A percentile compares a stretch with the other conserved stretches of the same genome.
phyloP scores from a whole-genome alignment of 1,139 yeast species.

The Yamadazyma epiphylla region DNA sequence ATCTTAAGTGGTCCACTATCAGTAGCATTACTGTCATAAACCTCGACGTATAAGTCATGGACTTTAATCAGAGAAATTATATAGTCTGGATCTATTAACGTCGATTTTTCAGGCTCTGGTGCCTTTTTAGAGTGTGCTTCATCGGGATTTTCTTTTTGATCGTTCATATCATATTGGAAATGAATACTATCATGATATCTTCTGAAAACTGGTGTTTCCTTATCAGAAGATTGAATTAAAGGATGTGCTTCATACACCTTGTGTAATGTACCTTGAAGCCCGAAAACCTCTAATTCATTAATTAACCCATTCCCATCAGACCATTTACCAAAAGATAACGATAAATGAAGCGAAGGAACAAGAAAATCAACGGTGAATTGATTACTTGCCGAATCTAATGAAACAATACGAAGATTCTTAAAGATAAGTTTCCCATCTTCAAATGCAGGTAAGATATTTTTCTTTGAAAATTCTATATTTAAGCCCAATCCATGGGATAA shows the following conservation, averaged over 20 bases:
- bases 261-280: slow-evolving; percentile 58
- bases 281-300: slow-evolving; percentile 57
- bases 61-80: slow-evolving; percentile 49
- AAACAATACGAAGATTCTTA: slow-evolving; percentile 43
- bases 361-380: slow-evolving; percentile 32
- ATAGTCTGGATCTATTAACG: slow-evolving; percentile 34
- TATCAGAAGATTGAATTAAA: slow-evolving; percentile 22
- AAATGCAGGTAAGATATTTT: slow-evolving; percentile 41
- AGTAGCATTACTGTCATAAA: slow-evolving; percentile 24
- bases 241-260: no score
- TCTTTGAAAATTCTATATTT: slow-evolving; percentile 32
- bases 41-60: slow-evolving; percentile 51
- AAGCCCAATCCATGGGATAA: slow-evolving; percentile 40
- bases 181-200: slow-evolving; percentile 26
- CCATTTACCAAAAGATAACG: slow-evolving; percentile 68
- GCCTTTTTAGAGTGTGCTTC: slow-evolving; percentile 8
- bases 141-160: slow-evolving; percentile 16
- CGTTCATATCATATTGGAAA: slow-evolving; percentile 31
- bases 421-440: slow-evolving; percentile 62
- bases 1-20: slow-evolving; percentile 41
- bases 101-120: slow-evolving; percentile 9
- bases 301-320: slow-evolving; percentile 64
- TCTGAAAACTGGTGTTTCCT: slow-evolving; percentile 8
- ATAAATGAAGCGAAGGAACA: slow-evolving; percentile 53
- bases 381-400: slow-evolving; percentile 15